Conservation (phyloP, 164 flowering plant species). For the Umbellularia californica region DNA sequence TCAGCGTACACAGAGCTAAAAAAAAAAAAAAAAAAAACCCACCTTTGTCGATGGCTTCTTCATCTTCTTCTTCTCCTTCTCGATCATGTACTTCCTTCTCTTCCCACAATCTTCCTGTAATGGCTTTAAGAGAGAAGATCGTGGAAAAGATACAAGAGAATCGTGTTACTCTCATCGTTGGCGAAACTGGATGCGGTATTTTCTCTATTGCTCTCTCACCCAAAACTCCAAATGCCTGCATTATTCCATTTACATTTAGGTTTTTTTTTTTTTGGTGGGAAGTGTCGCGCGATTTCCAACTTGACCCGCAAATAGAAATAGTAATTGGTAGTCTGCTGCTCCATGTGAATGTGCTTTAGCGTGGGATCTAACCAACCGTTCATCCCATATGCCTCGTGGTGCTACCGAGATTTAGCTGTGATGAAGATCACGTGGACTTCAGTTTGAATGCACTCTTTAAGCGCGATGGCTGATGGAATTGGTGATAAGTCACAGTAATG, state of each 20-base stretch:
- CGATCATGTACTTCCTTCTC: slow-evolving; percentile 21
- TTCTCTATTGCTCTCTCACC: neutral
- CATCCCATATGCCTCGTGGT: neutral
- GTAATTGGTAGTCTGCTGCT: neutral
- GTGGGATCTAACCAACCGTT: neutral
- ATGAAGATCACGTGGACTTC: neutral
- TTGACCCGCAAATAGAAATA: neutral
- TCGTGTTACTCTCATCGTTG: slow-evolving; percentile 91
- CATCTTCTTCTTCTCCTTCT: neutral
- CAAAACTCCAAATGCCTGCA: neutral
- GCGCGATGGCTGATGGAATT: too few species aligned
- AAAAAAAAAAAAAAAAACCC: too few species aligned
- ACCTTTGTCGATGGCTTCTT: neutral
- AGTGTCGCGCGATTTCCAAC: neutral
- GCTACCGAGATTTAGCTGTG: neutral
- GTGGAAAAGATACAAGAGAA: slow-evolving; percentile 69
- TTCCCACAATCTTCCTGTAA: slow-evolving; percentile 49
- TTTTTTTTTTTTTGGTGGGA: too few species aligned
- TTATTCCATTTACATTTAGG: too few species aligned
- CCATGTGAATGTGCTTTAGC: too few species aligned
- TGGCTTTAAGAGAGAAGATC: slow-evolving; percentile 49
- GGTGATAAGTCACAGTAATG: too few species aligned
- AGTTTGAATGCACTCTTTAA: neutral
- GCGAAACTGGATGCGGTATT: slow-evolving; percentile 94
- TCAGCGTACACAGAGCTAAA: too few species aligned